A percentile compares a stretch with the other conserved stretches of the same genome.
phyloP scores from a whole-genome alignment of 176 grass and related monocot species.

The Tuctoria greenei region DNA sequence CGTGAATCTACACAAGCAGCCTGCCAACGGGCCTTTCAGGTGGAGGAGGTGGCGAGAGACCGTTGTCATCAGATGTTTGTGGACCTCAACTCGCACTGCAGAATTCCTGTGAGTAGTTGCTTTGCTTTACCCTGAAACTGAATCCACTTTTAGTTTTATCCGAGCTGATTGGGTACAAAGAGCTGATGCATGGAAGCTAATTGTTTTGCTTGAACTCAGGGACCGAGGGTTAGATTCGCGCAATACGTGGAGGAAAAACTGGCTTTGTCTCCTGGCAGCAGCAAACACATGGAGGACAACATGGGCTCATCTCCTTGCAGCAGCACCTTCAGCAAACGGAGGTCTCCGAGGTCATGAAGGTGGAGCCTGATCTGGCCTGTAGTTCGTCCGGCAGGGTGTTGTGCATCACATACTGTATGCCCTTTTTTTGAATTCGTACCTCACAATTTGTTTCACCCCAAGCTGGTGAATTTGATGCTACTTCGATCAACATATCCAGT shows the following conservation, averaged over 20 bases:
- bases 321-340: background rate
- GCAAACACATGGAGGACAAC: conserved; percentile 42
- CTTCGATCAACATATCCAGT: background rate
- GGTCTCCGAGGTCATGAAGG: background rate
- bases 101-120: conserved; percentile 47
- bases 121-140: conserved; percentile 1
- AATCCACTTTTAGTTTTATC: background rate
- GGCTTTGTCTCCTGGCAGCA: background rate
- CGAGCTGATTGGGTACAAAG: background rate
- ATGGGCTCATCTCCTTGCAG: background rate
- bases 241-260: conserved; percentile 55
- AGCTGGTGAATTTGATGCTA: background rate
- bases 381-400: background rate
- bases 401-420: background rate
- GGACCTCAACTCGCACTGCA: conserved; percentile 67
- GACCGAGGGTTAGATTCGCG: conserved; percentile 57
- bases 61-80: conserved; percentile 59
- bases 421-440: background rate
- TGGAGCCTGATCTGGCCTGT: background rate
- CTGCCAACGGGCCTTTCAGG: conserved; percentile 41
- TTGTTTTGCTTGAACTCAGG: conserved; percentile 38
- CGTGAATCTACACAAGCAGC: conserved; percentile 41
- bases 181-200: background rate
- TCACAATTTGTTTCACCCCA: no score
- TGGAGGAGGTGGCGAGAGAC: conserved; percentile 60